Base-by-base conservation (phyloP, 2,329 filamentous ascomycete genomes). In the Gliomastix tumulicola region DNA sequence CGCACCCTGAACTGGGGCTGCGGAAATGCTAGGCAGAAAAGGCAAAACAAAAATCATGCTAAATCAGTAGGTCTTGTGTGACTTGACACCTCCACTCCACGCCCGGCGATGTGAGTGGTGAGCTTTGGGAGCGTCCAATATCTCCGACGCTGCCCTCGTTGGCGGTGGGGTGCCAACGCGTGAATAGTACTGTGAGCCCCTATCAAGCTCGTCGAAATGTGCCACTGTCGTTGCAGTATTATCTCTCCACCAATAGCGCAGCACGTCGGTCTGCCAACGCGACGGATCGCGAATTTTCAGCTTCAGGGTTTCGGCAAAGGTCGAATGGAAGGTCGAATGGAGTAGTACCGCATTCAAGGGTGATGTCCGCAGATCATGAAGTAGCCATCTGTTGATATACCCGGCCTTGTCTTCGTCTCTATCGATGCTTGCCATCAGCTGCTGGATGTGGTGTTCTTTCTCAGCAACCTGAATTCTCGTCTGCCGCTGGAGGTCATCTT, bases 371-470 rank as follows among this genome's bases (percentile, higher is more conserved):
- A 76, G 56, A 30, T 66, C 63, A 33, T 75, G 67, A 11, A 76
- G 57, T 4, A 76, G 52, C 72, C 73, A 76, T 28, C 68, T 59
- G 43, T 59, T 59, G 45, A 76, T 62, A 38, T 62, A 71, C 34
- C 71, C 64, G 2, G 50, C 53, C 42, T 63, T 68, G 44, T 61
- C 57, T 4, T 58, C 59, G n/a, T 28, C 25, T 28, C 17, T 16
- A 28, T 3, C 48, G 46, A 10, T 56, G 47, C 4, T 53, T 46
- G 4, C 63, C 60, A 18, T 49, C 10, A 72, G 56, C 6, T 51
- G 59, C 30, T 65, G 53, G 35, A 74, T 74, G 21, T 56, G 58
- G n/a, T 59, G 62, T 46, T 75, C 71, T 39, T 70, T 74, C 35
- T 60, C 55, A 3, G 66, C 65, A 16, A 61, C 51, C 3, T 58